Evolutionary conservation across 2,329 filamentous ascomycete genomes (phyloP).

Genomic region (Aspergillus ochraceoroseus): DNA sequence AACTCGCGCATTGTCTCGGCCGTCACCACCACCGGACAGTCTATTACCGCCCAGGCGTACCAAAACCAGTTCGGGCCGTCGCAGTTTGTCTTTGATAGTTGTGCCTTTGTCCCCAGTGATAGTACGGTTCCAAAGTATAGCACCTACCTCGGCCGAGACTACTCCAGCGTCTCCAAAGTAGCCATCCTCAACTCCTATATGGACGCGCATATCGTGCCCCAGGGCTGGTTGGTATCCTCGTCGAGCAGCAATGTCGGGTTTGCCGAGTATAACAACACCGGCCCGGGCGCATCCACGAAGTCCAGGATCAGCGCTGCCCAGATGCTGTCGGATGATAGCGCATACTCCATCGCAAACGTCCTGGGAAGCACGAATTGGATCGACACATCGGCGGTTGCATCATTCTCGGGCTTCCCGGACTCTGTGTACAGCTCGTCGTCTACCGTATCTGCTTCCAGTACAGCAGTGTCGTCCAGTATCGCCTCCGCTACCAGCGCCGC

Average conservation of each 20-base stretch:
- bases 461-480: neutral
- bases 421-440: neutral
- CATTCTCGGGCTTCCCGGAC: constrained; percentile 1
- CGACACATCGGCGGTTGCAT: neutral
- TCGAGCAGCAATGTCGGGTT: neutral
- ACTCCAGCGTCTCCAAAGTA: neutral
- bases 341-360: neutral
- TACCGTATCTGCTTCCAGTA: neutral
- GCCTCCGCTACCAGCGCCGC: neutral
- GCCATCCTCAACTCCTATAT: neutral
- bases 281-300: neutral
- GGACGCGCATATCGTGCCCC: neutral
- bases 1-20: constrained; percentile 1
- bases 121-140: neutral
- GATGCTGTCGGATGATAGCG: constrained; percentile 1
- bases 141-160: constrained; percentile 1
- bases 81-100: constrained; percentile 1
- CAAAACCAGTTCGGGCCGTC: neutral
- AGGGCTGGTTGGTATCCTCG: constrained; percentile 1
- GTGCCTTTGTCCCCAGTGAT: constrained; percentile 1
- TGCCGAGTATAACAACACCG: constrained; percentile 3
- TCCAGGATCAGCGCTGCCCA: neutral
- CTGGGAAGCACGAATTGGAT: constrained; percentile 1
- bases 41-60: neutral
- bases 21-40: neutral